Evolutionary conservation across 495 filamentous ascomycete species (phyloP), one percentile per base, ranked within the genome.

Genomic region (Stereocaulon alpinum): DNA sequence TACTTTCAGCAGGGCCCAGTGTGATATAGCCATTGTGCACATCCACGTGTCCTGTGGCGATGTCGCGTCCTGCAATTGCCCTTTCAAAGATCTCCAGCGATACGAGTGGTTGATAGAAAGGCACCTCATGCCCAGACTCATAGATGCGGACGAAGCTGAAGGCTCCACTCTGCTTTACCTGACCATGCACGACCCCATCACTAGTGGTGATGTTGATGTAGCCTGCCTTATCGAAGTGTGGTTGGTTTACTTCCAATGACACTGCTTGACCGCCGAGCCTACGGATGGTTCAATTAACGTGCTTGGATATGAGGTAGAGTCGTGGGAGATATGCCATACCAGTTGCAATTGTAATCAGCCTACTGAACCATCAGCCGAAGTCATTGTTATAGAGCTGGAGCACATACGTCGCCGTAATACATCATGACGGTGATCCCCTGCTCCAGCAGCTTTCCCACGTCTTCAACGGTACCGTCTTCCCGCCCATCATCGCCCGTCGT

Each of bases 381-480:
- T 58, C 17, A 14, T 40, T 20, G 15, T 6, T 5, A 3, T 6
- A 18, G 12, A 74, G 44, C 34, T 37, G 11, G 2, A 40, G n/a
- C 11, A 49, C 12, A 30, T 40, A 50, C 40, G 70, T 81, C 80
- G 15, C 82, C 87, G 61, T 88, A 88, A 42, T 88, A 74, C 7
- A 90, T 74, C 14, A 82, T 80, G 4, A 91, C 82, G 53, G 85
- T 82, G 64, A 90, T 77, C 5, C 78, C 78, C 15, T 72, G 71
- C 29, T 78, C 71, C 6, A 85, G 71, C 4, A 84, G 61, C 40
- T 79, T 77, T 10, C 70, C 73, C 11, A 86, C 58, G 48, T 80
- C 76, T 30, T 77, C 72, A 2, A 83, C 63, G 55, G 79, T 77
- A 22, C 67, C 67, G 45, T 77, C 72, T 6, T 71, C 71, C 37